Evolutionary conservation across 225 moss, liverwort and hornwort species (phyloP), one percentile per base, ranked within the genome.

Genomic region (Asterella californica): DNA sequence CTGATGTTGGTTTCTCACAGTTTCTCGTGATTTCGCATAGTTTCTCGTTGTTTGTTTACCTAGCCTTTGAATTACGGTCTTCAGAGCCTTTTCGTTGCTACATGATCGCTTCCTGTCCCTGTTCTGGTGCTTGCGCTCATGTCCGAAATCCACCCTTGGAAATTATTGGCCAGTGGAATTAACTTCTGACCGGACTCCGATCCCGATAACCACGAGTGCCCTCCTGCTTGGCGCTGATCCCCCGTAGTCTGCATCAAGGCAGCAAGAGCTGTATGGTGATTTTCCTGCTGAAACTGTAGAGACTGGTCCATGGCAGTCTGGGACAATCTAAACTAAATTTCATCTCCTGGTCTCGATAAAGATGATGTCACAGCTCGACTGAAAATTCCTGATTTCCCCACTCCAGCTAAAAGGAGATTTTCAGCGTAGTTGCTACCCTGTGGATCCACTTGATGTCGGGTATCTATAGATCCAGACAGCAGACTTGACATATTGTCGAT

Each of bases 111-210:
- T 33, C 53, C 33, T 46, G 81, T 55, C 69, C 59, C 80, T 36
- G 42, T 24, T 79, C 74, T 82, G n/a, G 70, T 53, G n/a, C 33
- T 72, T 57, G 86, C 37, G 19, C 21, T 76, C 48, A 68, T 42
- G 15, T 82, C 84, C 12, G 87, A 79, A 46, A 57, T 87, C 87
- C 87, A 87, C 15, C 84, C 84, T 72, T 83, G 87, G 57, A 84
- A 81, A 66, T 81, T 87, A n/a, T 50, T 79, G 60, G 84, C 81
- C 0, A 79, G 67, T 36, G 81, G 81, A 73, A 79, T 37, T 27
- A 81, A 79, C 78, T 80, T 83, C 27, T 79, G 65, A 9, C 55
- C 79, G 30, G 79, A 59, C 32, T 81, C 81, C 12, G 81, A 33
- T 32, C 72, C 42, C 8, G 80, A 33, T 45, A 75, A 68, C 87